Base-by-base conservation (phyloP, 2,329 filamentous ascomycete species). In the Mycosphaerelloides madeirae region DNA sequence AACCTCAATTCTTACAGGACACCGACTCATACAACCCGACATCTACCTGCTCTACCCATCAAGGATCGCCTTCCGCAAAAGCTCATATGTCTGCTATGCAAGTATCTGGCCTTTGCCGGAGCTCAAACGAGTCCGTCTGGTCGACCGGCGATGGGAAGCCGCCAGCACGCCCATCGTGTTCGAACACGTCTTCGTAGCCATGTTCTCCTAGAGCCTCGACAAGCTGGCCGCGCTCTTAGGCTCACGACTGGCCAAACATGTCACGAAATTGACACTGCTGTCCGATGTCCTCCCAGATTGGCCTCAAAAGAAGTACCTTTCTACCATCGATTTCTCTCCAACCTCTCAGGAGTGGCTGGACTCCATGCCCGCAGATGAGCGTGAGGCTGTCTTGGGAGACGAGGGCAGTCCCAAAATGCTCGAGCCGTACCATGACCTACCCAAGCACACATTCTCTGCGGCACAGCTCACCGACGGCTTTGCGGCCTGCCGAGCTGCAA, bases 221-320 rank as follows among this genome's bases (percentile, higher is more conserved):
- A 54, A 52, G 8, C 41, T 62, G 4, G 32, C 44, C 15, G 16
- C 33, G 14, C 41, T 63, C 2, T 43, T 52, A 3, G 40, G 50
- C n/a, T 51, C 50, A 2, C 45, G 50, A 16, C 31, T 61, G 12
- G 44, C 50, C 13, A 54, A 49, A 37, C 49, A 57, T 40, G 55
- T 63, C 38, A 55, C 55, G 31, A 47, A 46, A 5, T 50, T 62
- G 34, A 56, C 55, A n/a, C 54, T 60, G 39, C 55, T 51, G 36
- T 46, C 48, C 3, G 58, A 63, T 31, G 45, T 60, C n/a, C 20
- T 61, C 59, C 60, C 1, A 18, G 42, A 11, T 57, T 43, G 46
- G n/a, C n/a, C n/a, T 37, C 8, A 5, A 44, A 34, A 44, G 36
- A 36, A 31, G 47, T n/a, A 31, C 14, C 49, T 16, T 34, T 3